A percentile compares a stretch with the other conserved stretches of the same genome.
These are phyloP conservation scores for Aspergillus brunneoviolaceus DNA, from an alignment of 2,329 filamentous ascomycete species.

Conservation along the genomic window DNA sequence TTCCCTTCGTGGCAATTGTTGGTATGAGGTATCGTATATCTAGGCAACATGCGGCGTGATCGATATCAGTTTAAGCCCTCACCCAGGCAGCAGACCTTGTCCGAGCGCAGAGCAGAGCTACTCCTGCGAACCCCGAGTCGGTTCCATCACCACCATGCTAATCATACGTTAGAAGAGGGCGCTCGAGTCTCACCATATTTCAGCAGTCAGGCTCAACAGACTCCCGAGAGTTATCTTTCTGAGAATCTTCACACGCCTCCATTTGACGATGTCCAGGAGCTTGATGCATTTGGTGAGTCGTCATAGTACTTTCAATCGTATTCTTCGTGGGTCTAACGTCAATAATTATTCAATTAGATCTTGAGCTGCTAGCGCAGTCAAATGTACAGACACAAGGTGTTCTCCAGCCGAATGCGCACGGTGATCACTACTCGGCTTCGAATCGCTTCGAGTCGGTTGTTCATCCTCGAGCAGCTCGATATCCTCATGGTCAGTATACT, in stretches of 20 bases:
- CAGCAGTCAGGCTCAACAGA: conserved; percentile 2
- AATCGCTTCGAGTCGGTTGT: neutral
- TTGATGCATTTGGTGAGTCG: conserved; percentile 53
- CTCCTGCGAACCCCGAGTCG: conserved; percentile 2
- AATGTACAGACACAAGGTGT: conserved; percentile 15
- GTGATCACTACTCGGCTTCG: neutral
- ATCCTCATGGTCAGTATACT: conserved; percentile 30
- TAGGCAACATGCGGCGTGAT: conserved; percentile 20
- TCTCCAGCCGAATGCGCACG: conserved; percentile 1
- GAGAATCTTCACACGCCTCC: neutral
- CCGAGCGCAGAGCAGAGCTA: conserved; percentile 12
- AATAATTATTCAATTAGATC: conserved; percentile 27
- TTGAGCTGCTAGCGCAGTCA: conserved; percentile 39
- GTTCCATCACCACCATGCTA: conserved; percentile 11
- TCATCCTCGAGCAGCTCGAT: neutral
- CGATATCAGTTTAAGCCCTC: conserved; percentile 7
- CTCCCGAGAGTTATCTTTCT: neutral
- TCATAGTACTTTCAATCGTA: conserved; percentile 12
- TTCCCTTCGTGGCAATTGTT: neutral
- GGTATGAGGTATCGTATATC: neutral
- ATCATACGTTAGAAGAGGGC: conserved; percentile 27
- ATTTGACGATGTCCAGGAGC: conserved; percentile 29
- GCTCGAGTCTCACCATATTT: conserved; percentile 17
- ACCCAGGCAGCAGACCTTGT: conserved; percentile 10
- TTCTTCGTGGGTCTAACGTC: neutral